These are phyloP conservation scores for Eucalyptus sp. DNA, from an alignment of 345 rosid species.

Conservation along the genomic window DNA sequence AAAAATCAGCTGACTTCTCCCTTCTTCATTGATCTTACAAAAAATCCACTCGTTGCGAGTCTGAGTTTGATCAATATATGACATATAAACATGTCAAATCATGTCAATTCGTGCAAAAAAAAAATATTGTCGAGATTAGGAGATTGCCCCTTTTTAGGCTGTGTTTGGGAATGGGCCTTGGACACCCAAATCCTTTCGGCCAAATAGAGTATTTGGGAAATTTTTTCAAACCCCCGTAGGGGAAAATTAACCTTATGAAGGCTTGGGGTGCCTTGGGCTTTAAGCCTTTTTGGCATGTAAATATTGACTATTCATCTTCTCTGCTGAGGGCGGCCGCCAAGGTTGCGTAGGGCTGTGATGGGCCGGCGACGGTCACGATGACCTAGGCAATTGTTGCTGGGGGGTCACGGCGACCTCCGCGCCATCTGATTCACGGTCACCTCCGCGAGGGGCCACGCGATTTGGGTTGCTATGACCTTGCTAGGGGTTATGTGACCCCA, in stretches of 20 bases:
- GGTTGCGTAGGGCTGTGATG: rapidly evolving
- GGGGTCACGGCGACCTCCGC: rapidly evolving
- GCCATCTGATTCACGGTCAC: too few relatives aligned
- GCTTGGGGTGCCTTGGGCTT: too few relatives aligned
- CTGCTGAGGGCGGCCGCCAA: rapidly evolving
- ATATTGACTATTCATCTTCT: too few relatives aligned
- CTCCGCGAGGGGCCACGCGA: rapidly evolving
- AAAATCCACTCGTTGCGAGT: not conserved
- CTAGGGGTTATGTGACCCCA: rapidly evolving
- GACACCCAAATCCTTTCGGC: too few relatives aligned
- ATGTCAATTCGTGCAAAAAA: not conserved
- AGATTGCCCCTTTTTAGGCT: not conserved
- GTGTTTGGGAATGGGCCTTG: not conserved
- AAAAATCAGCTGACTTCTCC: not conserved
- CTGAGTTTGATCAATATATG: not conserved
- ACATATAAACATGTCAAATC: not conserved
- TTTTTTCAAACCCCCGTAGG: too few relatives aligned
- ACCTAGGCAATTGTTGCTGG: rapidly evolving
- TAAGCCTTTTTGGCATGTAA: too few relatives aligned
- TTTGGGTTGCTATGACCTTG: too few relatives aligned
- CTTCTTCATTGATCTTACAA: not conserved
- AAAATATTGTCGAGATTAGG: not conserved
- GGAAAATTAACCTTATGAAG: too few relatives aligned
- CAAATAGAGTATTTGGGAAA: rapidly evolving
- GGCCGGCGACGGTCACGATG: rapidly evolving